Evolutionary conservation across 2,329 filamentous ascomycete species (phyloP).

Genomic region (Pseudophaeomoniella oleicola): DNA sequence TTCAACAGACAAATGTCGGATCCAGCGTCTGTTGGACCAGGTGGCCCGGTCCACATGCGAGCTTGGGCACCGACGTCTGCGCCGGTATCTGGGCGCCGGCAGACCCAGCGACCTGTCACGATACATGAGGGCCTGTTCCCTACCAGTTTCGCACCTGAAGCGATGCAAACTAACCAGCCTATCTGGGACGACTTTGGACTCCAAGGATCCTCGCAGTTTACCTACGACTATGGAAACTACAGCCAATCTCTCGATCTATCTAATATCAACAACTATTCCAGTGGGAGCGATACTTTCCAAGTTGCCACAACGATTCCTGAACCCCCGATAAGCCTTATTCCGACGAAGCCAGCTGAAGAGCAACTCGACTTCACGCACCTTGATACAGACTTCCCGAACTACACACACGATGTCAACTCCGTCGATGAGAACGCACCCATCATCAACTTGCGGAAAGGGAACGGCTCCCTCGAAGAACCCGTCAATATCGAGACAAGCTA

Average conservation of each 20-base stretch:
- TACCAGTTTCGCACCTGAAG: not conserved
- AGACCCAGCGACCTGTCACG: not conserved
- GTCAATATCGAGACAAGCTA: constrained; percentile 19
- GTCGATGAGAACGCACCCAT: constrained; percentile 1
- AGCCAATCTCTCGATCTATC: not conserved
- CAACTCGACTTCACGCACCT: constrained; percentile 1
- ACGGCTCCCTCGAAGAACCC: constrained; percentile 10
- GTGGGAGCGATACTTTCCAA: not conserved
- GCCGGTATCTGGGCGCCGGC: not conserved
- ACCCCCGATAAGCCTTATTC: not conserved
- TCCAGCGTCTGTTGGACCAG: not conserved
- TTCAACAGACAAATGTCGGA: not conserved
- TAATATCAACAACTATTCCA: not conserved
- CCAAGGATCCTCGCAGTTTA: not conserved
- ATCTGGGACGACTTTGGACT: not conserved
- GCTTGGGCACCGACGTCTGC: not conserved
- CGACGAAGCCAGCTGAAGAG: not conserved
- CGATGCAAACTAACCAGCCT: not conserved
- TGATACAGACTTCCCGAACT: not conserved
- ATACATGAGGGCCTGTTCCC: constrained; percentile 1
- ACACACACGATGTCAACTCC: not conserved
- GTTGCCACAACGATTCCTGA: not conserved
- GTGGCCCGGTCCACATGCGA: not conserved
- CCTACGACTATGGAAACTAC: not conserved
- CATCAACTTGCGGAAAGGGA: constrained; percentile 2